These are phyloP conservation scores for Suillus placidus DNA, from an alignment of 768 basidiomycete genomes.

Conservation along the genomic window DNA sequence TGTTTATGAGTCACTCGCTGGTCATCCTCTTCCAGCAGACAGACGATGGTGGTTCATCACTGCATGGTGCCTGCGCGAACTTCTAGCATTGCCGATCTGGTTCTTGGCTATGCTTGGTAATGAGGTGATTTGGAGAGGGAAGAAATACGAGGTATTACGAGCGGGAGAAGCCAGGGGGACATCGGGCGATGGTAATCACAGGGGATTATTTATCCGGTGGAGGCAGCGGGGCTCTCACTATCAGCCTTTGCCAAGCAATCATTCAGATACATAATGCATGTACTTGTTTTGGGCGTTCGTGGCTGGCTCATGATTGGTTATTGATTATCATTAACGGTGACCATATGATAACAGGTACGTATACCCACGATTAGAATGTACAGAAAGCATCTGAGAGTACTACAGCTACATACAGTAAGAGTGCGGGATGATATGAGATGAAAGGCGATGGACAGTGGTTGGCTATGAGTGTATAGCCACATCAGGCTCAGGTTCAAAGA, in stretches of 20 bases:
- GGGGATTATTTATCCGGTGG: slow-evolving; percentile 31
- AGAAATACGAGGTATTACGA: slow-evolving; percentile 67
- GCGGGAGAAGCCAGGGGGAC: slow-evolving; percentile 69
- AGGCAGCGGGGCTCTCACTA: slow-evolving; percentile 15
- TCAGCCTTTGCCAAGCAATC: slow-evolving; percentile 11
- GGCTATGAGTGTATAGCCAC: slow-evolving; percentile 7
- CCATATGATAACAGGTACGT: slow-evolving; percentile 36
- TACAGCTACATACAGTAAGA: slow-evolving; percentile 13
- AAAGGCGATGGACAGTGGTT: background rate
- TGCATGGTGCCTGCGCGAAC: slow-evolving; percentile 82
- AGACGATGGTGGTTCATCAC: slow-evolving; percentile 61
- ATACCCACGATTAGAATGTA: slow-evolving; percentile 40
- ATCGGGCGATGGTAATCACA: slow-evolving; percentile 18
- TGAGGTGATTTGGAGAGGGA: slow-evolving; percentile 88
- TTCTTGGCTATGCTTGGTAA: slow-evolving; percentile 77
- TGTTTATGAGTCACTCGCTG: slow-evolving; percentile 77
- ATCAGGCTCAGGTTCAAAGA: slow-evolving; percentile 24
- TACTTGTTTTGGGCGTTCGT: background rate
- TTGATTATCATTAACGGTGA: slow-evolving; percentile 7
- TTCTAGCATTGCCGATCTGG: slow-evolving; percentile 89
- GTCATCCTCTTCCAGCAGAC: slow-evolving; percentile 55
- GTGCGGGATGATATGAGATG: slow-evolving; percentile 1
- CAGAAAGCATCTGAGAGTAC: slow-evolving; percentile 28
- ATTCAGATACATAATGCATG: slow-evolving; percentile 20
- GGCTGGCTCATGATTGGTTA: background rate